Conservation (phyloP, 495 filamentous ascomycete species). For the Penicillium atrosanguineum region DNA sequence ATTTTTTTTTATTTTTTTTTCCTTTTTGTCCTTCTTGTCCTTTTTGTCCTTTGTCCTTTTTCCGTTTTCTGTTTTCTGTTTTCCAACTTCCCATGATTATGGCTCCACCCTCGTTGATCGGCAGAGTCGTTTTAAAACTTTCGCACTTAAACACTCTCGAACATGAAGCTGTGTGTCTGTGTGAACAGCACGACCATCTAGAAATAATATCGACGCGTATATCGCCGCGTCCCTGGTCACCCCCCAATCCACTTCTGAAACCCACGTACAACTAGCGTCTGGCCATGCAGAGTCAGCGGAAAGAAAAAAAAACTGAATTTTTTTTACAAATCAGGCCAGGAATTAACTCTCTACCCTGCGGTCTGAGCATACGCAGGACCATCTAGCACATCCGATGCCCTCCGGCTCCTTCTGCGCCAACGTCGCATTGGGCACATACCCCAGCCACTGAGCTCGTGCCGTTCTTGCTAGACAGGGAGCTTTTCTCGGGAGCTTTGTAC, state of each 20-base stretch:
- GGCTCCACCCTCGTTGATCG: background rate
- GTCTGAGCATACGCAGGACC: background rate
- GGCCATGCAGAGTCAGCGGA: background rate
- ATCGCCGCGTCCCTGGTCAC: conserved; percentile 10
- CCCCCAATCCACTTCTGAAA: background rate
- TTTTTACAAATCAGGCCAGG: background rate
- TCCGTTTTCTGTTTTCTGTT: background rate
- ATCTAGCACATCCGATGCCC: background rate
- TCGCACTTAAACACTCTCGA: too few relatives aligned
- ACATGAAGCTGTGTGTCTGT: too few relatives aligned
- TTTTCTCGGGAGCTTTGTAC: background rate
- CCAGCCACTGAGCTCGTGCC: conserved; percentile 5
- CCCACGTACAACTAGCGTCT: conserved; percentile 1
- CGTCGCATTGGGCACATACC: conserved; percentile 13
- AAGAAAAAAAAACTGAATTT: background rate
- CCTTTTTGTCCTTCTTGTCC: too few relatives aligned
- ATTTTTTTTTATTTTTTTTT: background rate
- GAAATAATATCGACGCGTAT: conserved; percentile 6
- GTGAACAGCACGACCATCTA: too few relatives aligned
- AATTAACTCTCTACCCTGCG: conserved; percentile 1
- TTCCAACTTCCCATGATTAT: background rate
- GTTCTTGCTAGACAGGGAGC: background rate
- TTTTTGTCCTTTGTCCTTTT: too few relatives aligned
- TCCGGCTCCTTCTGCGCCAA: conserved; percentile 1
- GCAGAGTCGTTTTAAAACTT: too few relatives aligned